These are phyloP conservation scores for Penicillium odoratum DNA, from an alignment of 495 filamentous ascomycete genomes.

Conservation along the genomic window DNA sequence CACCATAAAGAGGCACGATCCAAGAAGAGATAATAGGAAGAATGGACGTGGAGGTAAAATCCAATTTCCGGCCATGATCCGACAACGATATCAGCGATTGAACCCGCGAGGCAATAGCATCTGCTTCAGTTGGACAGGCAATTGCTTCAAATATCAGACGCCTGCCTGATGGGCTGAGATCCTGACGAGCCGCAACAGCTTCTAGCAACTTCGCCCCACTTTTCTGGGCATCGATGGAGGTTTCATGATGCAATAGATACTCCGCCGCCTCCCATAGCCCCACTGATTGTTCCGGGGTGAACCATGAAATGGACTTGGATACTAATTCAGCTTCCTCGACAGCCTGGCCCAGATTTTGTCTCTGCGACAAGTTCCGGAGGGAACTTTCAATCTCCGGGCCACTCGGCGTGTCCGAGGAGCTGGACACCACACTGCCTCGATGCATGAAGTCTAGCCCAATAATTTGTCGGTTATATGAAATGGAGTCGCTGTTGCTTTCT, in stretches of 20 bases:
- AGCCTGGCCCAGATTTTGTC: conserved; percentile 35
- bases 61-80: conserved; percentile 48
- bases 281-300: conserved; percentile 43
- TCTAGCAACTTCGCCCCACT: conserved; percentile 39
- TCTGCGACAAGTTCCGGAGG: conserved; percentile 37
- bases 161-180: conserved; percentile 38
- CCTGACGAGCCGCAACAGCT: conserved; percentile 42
- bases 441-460: conserved; percentile 46
- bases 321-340: conserved; percentile 44
- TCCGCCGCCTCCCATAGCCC: conserved; percentile 45
- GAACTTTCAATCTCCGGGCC: conserved; percentile 44
- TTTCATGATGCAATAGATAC: conserved; percentile 40
- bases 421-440: conserved; percentile 46
- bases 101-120: conserved; percentile 41
- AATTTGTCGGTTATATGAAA: conserved; percentile 30
- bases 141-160: conserved; percentile 41
- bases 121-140: conserved; percentile 34
- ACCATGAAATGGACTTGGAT: conserved; percentile 36
- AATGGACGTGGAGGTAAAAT: conserved; percentile 43
- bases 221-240: conserved; percentile 39
- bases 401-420: conserved; percentile 44
- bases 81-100: conserved; percentile 45
- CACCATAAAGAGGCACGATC: conserved; percentile 42
- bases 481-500: conserved; percentile 36
- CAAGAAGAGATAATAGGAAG: conserved; percentile 44